Evolutionary conservation across 768 basidiomycete genomes (phyloP).

Genomic region (Termitomyces sp.): DNA sequence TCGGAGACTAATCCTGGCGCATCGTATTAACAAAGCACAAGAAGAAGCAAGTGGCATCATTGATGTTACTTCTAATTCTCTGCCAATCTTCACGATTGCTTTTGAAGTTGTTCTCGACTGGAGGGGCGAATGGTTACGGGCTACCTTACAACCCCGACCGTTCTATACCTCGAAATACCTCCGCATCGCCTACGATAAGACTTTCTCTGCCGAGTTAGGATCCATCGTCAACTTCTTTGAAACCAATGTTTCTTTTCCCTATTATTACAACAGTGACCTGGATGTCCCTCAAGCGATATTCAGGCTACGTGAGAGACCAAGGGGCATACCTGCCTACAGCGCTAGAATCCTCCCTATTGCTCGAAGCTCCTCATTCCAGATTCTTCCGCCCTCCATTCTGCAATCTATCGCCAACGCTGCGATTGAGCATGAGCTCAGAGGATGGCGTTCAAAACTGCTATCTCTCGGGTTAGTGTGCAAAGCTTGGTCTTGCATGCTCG

Average conservation of each 20-base stretch:
- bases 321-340: conserved; percentile 4
- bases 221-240: conserved; percentile 6
- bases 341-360: conserved; percentile 1
- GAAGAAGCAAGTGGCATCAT: not conserved
- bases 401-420: conserved; percentile 2
- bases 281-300: not conserved
- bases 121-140: not conserved
- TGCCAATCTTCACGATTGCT: conserved; percentile 1
- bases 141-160: not conserved
- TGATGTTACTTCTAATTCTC: not conserved
- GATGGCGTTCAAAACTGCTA: conserved; percentile 11
- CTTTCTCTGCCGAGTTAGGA: not conserved
- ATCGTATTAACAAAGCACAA: not conserved
- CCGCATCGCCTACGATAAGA: conserved; percentile 4
- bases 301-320: not conserved
- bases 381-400: conserved; percentile 2
- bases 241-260: conserved; percentile 4
- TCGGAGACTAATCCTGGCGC: not conserved
- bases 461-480: conserved; percentile 14
- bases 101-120: conserved; percentile 5
- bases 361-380: not conserved
- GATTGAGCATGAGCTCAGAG: not conserved
- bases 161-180: not conserved
- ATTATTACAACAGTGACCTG: not conserved
- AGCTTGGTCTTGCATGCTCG: conserved; percentile 15